Conservation (phyloP, 129 eudicot species). For the Lactuca saligna region DNA sequence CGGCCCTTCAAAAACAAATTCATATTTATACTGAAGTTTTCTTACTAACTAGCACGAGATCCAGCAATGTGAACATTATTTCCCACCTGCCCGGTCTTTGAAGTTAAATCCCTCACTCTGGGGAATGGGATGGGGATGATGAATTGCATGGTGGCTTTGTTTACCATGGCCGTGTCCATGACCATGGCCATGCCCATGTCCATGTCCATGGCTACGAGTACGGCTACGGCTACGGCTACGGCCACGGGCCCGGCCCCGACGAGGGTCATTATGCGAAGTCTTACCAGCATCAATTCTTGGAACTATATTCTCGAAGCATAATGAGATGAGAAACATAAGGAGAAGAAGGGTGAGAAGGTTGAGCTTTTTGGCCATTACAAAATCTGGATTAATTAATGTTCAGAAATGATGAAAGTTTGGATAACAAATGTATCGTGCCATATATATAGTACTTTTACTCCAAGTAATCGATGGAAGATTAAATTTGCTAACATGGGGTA, state of each 20-base stretch:
- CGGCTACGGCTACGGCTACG: background rate
- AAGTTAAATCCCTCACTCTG: background rate
- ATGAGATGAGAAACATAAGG: background rate
- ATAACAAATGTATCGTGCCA: background rate
- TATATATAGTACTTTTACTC: background rate
- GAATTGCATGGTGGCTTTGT: too few relatives aligned
- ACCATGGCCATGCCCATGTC: too few relatives aligned
- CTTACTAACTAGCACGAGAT: background rate
- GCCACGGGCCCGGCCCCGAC: background rate
- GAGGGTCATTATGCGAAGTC: background rate
- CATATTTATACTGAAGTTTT: background rate
- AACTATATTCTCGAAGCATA: background rate
- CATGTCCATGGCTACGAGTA: too few relatives aligned
- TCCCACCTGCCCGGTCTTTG: background rate
- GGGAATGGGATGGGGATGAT: too few relatives aligned
- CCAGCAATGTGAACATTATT: background rate
- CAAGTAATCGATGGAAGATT: background rate
- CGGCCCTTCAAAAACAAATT: background rate
- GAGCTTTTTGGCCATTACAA: constrained; percentile 1
- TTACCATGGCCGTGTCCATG: too few relatives aligned
- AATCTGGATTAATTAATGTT: background rate
- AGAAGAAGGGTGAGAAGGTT: background rate
- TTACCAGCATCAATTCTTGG: background rate
- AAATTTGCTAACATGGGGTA: background rate
- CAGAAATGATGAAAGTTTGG: background rate